These are phyloP conservation scores for Tuber microsphaerosporum DNA, from an alignment of 495 filamentous ascomycete genomes.

Conservation along the genomic window DNA sequence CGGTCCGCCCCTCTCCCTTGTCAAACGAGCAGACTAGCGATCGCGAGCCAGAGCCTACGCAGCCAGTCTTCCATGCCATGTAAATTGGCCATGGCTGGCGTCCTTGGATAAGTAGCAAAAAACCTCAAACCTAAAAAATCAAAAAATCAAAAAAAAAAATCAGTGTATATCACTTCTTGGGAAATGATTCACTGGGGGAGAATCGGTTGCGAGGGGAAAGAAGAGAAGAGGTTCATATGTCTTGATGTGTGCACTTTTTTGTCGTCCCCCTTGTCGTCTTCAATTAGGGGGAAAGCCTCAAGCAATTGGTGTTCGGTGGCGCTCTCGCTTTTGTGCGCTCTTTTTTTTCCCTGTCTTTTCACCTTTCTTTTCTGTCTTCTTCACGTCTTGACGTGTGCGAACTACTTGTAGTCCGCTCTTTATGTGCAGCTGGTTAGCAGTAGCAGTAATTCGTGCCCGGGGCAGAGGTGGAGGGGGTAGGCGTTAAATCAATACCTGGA, in stretches of 20 bases:
- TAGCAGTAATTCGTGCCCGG: constrained; percentile 12
- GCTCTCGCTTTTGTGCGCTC: neutral
- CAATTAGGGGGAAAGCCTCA: neutral
- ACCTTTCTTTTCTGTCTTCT: neutral
- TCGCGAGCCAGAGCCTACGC: constrained; percentile 4
- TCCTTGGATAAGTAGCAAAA: neutral
- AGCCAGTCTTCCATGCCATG: constrained; percentile 31
- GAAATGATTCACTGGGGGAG: neutral
- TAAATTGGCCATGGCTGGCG: constrained; percentile 5
- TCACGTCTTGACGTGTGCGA: neutral
- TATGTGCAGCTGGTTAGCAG: constrained; percentile 28
- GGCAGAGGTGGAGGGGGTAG: neutral
- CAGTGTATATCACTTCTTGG: neutral
- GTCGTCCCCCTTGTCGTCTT: neutral
- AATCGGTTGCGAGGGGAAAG: neutral
- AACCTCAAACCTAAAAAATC: neutral
- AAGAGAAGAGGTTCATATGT: neutral
- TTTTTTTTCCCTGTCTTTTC: constrained; percentile 1
- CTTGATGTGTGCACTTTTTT: neutral
- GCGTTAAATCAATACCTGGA: neutral
- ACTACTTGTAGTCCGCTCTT: neutral
- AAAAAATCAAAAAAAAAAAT: neutral
- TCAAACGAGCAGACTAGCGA: constrained; percentile 24
- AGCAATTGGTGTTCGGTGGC: constrained; percentile 2
- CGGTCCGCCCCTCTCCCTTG: constrained; percentile 30